phyloP scores from a whole-genome alignment of 192 early-diverging fungal species.

The Pilobolus umbonatus region DNA sequence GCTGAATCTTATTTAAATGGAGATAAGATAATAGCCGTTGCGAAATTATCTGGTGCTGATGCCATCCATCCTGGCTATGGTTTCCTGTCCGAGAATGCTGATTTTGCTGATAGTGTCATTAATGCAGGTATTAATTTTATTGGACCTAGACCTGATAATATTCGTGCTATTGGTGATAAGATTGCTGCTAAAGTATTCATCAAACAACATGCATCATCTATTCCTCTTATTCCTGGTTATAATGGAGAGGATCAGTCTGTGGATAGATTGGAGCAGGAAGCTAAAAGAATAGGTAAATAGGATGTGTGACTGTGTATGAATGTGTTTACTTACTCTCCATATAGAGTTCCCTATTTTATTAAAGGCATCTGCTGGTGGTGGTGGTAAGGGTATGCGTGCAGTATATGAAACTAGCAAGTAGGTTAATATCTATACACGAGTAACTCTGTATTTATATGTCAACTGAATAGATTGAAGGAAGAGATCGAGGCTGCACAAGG shows the following conservation, averaged over 20 bases:
- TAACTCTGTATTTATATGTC: neutral
- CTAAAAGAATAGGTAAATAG: constrained; percentile 35
- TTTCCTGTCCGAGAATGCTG: constrained; percentile 58
- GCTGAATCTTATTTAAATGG: constrained; percentile 51
- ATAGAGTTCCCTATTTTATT: constrained; percentile 55
- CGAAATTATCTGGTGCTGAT: constrained; percentile 42
- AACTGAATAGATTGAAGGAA: constrained; percentile 30
- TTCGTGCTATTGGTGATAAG: constrained; percentile 60
- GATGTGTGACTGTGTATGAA: neutral
- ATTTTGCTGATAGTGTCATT: constrained; percentile 47
- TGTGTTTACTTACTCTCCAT: neutral
- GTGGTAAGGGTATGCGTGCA: constrained; percentile 64
- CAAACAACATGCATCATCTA: constrained; percentile 43
- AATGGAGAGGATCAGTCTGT: constrained; percentile 55
- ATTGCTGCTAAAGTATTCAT: constrained; percentile 55
- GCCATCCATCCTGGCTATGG: constrained; percentile 61
- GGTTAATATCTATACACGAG: constrained; percentile 5
- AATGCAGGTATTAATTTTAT: constrained; percentile 52
- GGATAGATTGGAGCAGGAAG: constrained; percentile 44
- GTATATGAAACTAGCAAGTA: constrained; percentile 41
- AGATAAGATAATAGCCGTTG: constrained; percentile 48
- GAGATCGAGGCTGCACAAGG: constrained; percentile 53
- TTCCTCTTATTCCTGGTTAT: constrained; percentile 63
- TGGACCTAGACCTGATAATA: constrained; percentile 51
- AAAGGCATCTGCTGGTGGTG: constrained; percentile 61